Conservation (phyloP, 306 rosid genomes). For the Acacia melanoxylon region DNA sequence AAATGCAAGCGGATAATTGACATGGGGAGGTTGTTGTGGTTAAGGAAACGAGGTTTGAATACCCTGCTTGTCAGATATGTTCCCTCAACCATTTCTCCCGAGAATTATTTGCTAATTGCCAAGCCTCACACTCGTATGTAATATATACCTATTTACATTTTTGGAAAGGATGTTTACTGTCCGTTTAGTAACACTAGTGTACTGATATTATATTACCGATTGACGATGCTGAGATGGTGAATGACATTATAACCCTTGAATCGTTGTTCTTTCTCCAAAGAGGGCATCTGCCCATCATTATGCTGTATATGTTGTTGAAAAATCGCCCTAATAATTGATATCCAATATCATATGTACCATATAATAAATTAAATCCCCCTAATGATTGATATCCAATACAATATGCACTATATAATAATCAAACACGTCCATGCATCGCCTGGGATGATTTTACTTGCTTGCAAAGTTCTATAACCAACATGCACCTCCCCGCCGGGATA, state of each 20-base stretch:
- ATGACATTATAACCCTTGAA: background rate
- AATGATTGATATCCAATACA: no score
- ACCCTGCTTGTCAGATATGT: slow-evolving; percentile 79
- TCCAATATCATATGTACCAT: no score
- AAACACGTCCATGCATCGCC: no score
- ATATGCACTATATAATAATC: no score
- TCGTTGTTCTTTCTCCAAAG: background rate
- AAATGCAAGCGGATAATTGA: slow-evolving; percentile 95
- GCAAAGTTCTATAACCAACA: no score
- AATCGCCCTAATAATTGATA: no score
- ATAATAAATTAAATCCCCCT: no score
- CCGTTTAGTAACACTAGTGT: background rate
- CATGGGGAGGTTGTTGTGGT: slow-evolving; percentile 83
- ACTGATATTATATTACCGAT: background rate
- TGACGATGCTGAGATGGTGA: background rate
- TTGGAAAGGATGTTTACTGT: background rate
- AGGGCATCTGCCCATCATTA: background rate
- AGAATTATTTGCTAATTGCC: slow-evolving; percentile 82
- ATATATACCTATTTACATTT: background rate
- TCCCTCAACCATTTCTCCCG: slow-evolving; percentile 77
- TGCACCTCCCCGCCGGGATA: no score
- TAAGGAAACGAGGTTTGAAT: slow-evolving; percentile 66
- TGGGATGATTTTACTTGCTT: no score
- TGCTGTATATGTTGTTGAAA: background rate
- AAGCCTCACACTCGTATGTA: slow-evolving; percentile 15